Base-by-base conservation (phyloP, 1,284 basidiomycete species). In the Microbotryum intermedium region DNA sequence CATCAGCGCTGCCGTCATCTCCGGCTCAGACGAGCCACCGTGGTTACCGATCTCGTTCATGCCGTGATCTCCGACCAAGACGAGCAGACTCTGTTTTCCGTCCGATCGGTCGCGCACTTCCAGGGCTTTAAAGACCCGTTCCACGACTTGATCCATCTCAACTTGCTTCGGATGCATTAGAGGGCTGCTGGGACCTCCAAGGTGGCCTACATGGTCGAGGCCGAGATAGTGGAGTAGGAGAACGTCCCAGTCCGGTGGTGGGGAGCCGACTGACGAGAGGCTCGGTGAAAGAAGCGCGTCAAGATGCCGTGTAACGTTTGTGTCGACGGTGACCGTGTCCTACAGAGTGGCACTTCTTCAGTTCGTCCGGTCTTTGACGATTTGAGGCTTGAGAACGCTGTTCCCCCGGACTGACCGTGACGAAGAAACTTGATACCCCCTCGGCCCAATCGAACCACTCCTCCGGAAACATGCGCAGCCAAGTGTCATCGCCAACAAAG, bases 41-140 rank as follows among this genome's bases (percentile, higher is more conserved):
- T 70, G 69, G 25, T 70, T 70, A 1, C 69, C 69, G 26, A 50
- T 53, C 55, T 70, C 64, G 1, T 67, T 67, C 69, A 70, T 70
- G n/a, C 66, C 69, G 43, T 70, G 69, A 44, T 70, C 69, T 25
- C 69, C 69, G 2, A 61, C 46, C 13, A 70, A 29, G 3, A 70
- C 58, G 34, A 70, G 58, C 50, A 69, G 44, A 30, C 60, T 70
- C 28, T 51, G 56, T 20, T 34, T 26, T 0, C 59, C 56, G n/a
- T 66, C 58, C 16, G 13, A 23, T 4, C 20, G 13, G 28, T 69
- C 65, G 3, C 61, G 62, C 8, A n/a, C 8, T n/a, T 54, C 48
- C 10, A 64, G 42, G 5, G 48, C 25, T 2, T 28, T 5, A 47
- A 53, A 70, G 7, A 69, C 10, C 1, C 62, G 53, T 18, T 59